Percentiles rank a stretch among this genome's conserved stretches.
Evolutionary conservation across 768 basidiomycete species (phyloP).

Genomic region (Hirschioporus abietinus): DNA sequence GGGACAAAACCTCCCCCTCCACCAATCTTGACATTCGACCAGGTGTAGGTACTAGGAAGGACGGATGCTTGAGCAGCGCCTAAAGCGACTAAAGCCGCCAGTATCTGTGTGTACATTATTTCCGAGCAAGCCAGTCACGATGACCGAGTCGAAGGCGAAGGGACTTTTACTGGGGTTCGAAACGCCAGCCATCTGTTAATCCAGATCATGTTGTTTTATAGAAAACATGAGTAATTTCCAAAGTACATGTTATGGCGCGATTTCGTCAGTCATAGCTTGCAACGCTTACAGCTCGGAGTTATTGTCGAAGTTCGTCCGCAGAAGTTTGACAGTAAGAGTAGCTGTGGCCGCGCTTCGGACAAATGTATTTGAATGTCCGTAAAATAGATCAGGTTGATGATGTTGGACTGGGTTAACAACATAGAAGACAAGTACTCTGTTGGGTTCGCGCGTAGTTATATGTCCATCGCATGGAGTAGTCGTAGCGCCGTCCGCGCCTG

Average conservation of each 20-base stretch:
- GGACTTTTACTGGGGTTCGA: neutral
- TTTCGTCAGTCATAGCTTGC: neutral
- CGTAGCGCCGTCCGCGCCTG: too few relatives aligned
- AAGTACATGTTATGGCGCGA: neutral
- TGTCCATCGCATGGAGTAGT: too few relatives aligned
- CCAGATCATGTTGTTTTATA: neutral
- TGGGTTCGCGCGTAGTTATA: too few relatives aligned
- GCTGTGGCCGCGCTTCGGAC: neutral
- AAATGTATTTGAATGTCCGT: neutral
- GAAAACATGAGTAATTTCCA: neutral
- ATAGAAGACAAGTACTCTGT: too few relatives aligned
- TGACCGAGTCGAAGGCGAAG: neutral
- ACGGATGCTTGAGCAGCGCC: neutral
- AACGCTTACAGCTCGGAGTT: neutral
- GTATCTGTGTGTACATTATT: neutral
- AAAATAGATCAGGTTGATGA: too few relatives aligned
- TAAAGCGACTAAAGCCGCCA: neutral
- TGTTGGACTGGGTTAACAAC: too few relatives aligned
- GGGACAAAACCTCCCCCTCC: conserved; percentile 11
- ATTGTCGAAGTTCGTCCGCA: neutral
- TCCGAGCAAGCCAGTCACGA: neutral
- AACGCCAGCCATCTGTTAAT: neutral
- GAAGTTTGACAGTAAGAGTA: neutral
- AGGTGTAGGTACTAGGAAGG: conserved; percentile 1
- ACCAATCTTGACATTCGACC: conserved; percentile 5